Conservation (phyloP, 192 early-diverging fungal species). For the Coemansia sp. region DNA sequence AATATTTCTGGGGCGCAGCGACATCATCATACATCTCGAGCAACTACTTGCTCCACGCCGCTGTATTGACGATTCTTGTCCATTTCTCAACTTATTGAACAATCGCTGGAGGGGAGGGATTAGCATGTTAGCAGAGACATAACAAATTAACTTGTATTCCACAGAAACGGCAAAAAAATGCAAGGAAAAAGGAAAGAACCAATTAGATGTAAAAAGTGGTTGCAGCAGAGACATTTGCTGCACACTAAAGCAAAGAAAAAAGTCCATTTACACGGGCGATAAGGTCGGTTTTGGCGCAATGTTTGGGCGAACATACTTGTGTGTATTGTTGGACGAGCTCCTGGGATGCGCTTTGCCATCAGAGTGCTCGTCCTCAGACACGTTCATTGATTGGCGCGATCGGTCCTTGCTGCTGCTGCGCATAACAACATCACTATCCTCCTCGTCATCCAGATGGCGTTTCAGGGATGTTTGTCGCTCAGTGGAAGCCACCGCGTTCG, state of each 20-base stretch:
- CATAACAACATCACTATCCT: conserved; percentile 24
- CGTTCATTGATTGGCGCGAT: conserved; percentile 13
- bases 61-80: background rate
- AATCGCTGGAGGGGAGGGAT: background rate
- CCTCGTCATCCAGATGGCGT: conserved; percentile 42
- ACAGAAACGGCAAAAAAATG: background rate
- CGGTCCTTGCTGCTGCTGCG: conserved; percentile 19
- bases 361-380: conserved; percentile 24
- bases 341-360: conserved; percentile 2
- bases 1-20: background rate
- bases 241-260: background rate
- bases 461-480: conserved; percentile 37
- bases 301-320: conserved; percentile 43
- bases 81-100: background rate
- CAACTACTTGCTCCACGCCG: background rate
- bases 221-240: too few species aligned
- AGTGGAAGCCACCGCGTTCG: background rate
- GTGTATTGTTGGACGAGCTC: conserved; percentile 13
- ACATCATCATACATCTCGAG: background rate
- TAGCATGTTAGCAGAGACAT: too few species aligned
- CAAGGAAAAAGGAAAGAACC: conserved; percentile 1
- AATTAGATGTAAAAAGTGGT: background rate
- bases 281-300: conserved; percentile 28
- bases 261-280: conserved; percentile 17
- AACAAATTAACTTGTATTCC: background rate